Base-by-base conservation (phyloP, 2,329 filamentous ascomycete species). In the Calonectria pseudoreteaudii region DNA sequence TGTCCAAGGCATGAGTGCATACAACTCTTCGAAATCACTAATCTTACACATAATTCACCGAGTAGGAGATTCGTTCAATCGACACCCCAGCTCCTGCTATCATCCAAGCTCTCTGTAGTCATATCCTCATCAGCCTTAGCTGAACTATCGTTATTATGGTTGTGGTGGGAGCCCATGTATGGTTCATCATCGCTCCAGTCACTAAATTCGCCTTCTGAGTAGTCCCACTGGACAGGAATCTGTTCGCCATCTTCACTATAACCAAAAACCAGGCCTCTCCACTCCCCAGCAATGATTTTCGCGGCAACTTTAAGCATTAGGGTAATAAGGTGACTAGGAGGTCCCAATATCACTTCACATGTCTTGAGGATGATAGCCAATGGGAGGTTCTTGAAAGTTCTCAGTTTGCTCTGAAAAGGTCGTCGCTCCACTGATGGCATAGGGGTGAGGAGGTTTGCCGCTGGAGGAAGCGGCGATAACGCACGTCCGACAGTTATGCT, bases 241-340 rank as follows among this genome's bases (percentile, higher is more conserved):
- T 84, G 82, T 78, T 90, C 88, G 11, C 90, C 90, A 20, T 84
- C 82, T 70, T 91, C 90, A 38, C 87, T 87, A 67, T 87, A 85
- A 14, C 90, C 90, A 66, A 89, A 88, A 67, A 91, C 87, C 77
- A 90, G 84, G 75, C 90, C 93, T 80, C 90, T 86, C 92, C 90
- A 92, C 85, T 91, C 88, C 23, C 90, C 91, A 36, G 88, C 88
- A 1, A 92, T 90, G 75, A 98, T 95, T 75, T 91, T 92, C 0
- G 94, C 93, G 0, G 95, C 94, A 71, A 98, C 94, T 70, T 92
- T 92, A 6, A 98, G 89, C 88, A 98, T 95, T 50, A 98, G 87
- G 31, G 91, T 88, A 44, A 98, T 90, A 2, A 98, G 89, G 79
- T 96, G 92, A 20, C 93, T 91, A 0, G 96, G 95, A n/a, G 95